Evolutionary conservation across 345 rosid genomes (phyloP).

Genomic region (Eucalyptus sp.): DNA sequence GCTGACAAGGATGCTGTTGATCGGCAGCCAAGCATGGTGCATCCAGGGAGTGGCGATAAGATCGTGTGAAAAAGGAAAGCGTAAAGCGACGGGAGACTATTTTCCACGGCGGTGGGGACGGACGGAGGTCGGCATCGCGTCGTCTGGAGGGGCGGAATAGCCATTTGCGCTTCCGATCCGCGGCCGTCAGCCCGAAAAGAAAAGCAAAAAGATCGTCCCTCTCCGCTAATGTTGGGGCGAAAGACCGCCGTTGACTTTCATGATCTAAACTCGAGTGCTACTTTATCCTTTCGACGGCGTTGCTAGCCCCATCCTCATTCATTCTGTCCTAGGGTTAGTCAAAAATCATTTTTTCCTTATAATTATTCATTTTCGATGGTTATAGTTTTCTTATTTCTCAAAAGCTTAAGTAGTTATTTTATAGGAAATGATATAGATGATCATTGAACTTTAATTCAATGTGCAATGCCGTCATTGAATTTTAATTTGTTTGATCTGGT

Average conservation of each 20-base stretch:
- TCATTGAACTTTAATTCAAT: no score
- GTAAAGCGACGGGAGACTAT: not conserved
- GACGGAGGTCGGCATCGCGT: not conserved
- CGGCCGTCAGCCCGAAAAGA: not conserved
- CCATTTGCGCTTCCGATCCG: not conserved
- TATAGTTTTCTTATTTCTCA: not conserved
- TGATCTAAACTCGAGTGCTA: not conserved
- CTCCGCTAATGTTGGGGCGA: not conserved
- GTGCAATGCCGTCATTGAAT: rapidly evolving
- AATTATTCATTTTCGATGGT: not conserved
- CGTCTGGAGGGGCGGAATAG: not conserved
- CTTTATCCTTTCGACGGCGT: not conserved
- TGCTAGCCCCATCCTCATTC: not conserved
- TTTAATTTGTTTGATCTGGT: not conserved
- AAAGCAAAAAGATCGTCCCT: not conserved
- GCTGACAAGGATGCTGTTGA: not conserved
- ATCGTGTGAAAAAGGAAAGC: not conserved
- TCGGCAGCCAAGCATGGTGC: not conserved
- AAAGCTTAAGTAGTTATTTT: no score
- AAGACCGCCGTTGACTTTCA: not conserved
- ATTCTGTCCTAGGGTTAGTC: not conserved
- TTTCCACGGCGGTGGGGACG: not conserved
- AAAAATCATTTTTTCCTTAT: not conserved
- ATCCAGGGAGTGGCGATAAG: not conserved
- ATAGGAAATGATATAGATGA: rapidly evolving